These are phyloP conservation scores for Trichoderma cornu-damae DNA, from an alignment of 2,329 filamentous ascomycete species.

Conservation along the genomic window DNA sequence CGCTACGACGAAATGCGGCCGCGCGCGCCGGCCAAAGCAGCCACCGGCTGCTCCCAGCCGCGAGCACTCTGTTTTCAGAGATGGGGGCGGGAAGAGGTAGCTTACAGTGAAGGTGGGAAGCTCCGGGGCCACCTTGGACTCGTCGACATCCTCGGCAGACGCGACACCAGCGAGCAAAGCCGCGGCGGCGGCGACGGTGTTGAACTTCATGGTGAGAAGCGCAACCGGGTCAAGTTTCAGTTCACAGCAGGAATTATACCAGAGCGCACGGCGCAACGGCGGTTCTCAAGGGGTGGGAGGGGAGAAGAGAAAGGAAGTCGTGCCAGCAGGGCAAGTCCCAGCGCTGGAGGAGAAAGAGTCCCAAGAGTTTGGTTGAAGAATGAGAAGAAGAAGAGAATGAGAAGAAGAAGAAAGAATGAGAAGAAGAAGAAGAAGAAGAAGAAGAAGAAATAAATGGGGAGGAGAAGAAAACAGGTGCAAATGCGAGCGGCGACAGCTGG, in stretches of 20 bases:
- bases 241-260: constrained; percentile 20
- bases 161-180: constrained; percentile 65
- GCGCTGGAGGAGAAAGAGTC: constrained; percentile 28
- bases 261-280: constrained; percentile 24
- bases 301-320: constrained; percentile 6
- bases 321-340: constrained; percentile 23
- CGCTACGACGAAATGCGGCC: not conserved
- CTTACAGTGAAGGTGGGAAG: constrained; percentile 86
- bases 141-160: constrained; percentile 62
- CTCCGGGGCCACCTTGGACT: constrained; percentile 55
- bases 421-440: constrained; percentile 17
- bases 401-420: constrained; percentile 14
- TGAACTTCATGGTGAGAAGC: constrained; percentile 72
- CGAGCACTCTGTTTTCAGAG: not conserved
- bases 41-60: not conserved
- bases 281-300: constrained; percentile 1
- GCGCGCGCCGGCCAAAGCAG: not conserved
- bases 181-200: constrained; percentile 70
- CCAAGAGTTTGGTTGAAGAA: constrained; percentile 30
- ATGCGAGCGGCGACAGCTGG: constrained; percentile 22
- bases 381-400: constrained; percentile 15
- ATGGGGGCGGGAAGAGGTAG: constrained; percentile 22
- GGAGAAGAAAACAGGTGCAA: constrained; percentile 21
- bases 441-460: constrained; percentile 8
- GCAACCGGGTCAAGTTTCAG: constrained; percentile 49